Conservation (phyloP, 768 basidiomycete genomes). For the Hirschioporus abietinus region DNA sequence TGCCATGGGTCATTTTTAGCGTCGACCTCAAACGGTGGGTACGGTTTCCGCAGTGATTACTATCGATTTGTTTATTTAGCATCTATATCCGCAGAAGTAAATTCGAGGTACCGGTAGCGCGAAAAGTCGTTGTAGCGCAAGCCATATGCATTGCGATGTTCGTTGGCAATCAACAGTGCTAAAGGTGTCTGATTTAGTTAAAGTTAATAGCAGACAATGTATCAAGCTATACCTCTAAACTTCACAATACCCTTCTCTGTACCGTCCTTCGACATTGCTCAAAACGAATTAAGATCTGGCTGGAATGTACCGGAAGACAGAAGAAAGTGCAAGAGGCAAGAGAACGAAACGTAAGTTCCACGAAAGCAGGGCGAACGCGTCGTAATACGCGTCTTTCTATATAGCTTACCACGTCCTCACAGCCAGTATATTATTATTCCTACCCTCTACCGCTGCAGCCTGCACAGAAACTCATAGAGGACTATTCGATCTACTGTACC, state of each 20-base stretch:
- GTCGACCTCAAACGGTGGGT: slow-evolving; percentile 83
- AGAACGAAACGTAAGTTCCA: slow-evolving; percentile 1
- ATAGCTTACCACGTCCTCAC: background rate
- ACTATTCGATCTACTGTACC: background rate
- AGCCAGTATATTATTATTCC: background rate
- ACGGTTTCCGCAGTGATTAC: slow-evolving; percentile 89
- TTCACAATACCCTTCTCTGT: slow-evolving; percentile 8
- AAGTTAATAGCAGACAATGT: background rate
- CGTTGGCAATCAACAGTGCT: slow-evolving; percentile 83
- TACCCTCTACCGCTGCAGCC: background rate
- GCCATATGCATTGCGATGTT: slow-evolving; percentile 88
- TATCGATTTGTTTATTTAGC: slow-evolving; percentile 23
- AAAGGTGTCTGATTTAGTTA: background rate
- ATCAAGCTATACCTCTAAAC: slow-evolving; percentile 1
- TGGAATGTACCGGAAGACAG: slow-evolving; percentile 10
- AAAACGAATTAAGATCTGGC: background rate
- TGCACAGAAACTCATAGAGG: background rate
- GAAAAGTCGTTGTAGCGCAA: slow-evolving; percentile 84
- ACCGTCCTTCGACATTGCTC: slow-evolving; percentile 5
- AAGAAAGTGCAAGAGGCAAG: slow-evolving; percentile 12
- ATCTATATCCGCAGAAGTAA: background rate
- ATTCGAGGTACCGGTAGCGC: slow-evolving; percentile 64
- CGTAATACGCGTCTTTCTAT: background rate
- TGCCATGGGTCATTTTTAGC: slow-evolving; percentile 82
- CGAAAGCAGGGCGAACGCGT: slow-evolving; percentile 5